These are phyloP conservation scores for Trichoderma endophyticum DNA, from an alignment of 2,329 filamentous ascomycete genomes.

Conservation along the genomic window DNA sequence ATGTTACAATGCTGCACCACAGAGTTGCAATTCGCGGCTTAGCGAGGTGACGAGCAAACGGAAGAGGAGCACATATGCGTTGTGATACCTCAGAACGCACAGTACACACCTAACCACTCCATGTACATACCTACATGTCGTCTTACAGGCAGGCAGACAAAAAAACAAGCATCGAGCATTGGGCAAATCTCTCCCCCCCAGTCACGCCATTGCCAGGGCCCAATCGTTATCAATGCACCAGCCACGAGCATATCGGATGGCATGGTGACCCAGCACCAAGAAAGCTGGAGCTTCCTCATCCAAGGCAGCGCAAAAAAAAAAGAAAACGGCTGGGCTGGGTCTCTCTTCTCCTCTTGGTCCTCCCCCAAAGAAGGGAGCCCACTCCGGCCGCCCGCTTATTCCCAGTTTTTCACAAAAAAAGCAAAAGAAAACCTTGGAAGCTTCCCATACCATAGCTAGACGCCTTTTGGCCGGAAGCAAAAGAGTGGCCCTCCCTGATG, in stretches of 20 bases:
- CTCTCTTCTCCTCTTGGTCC: background rate
- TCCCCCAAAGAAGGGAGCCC: background rate
- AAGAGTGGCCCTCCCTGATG: constrained; percentile 4
- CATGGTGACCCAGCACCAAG: background rate
- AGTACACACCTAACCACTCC: background rate
- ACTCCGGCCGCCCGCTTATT: constrained; percentile 1
- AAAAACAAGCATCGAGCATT: background rate
- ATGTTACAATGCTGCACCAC: background rate
- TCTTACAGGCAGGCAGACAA: background rate
- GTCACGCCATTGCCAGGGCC: constrained; percentile 14
- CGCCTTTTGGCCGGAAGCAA: background rate
- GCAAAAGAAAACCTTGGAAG: background rate
- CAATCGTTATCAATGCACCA: constrained; percentile 16
- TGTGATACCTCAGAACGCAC: background rate
- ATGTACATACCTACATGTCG: background rate
- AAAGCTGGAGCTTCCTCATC: background rate
- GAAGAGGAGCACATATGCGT: no score
- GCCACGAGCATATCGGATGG: constrained; percentile 15
- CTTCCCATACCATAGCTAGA: background rate
- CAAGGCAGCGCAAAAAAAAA: background rate
- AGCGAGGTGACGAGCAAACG: background rate
- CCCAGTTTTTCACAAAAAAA: background rate
- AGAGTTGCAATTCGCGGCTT: background rate
- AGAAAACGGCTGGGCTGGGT: background rate
- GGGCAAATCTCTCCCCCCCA: background rate